phyloP scores from a whole-genome alignment of 495 filamentous ascomycete genomes.

The Annulohypoxylon bovei region DNA sequence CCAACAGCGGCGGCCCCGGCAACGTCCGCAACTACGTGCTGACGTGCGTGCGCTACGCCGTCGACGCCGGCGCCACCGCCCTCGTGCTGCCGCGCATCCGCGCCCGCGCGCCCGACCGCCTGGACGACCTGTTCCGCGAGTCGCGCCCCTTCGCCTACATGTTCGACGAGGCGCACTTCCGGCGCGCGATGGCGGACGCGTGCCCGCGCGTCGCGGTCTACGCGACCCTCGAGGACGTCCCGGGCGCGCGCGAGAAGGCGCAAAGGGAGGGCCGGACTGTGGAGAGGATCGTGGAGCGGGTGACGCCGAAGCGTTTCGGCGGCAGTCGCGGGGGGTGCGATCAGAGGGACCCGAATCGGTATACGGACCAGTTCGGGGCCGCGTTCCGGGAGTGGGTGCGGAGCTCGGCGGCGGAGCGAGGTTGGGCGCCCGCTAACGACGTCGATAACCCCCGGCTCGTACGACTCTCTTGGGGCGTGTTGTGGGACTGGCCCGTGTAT shows the following conservation, averaged over 20 bases:
- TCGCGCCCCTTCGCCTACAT: constrained; percentile 54
- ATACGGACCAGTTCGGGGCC: constrained; percentile 54
- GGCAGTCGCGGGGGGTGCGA: constrained; percentile 54
- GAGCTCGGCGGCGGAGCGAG: constrained; percentile 30
- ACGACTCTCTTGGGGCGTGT: constrained; percentile 57
- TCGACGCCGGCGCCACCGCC: constrained; percentile 59
- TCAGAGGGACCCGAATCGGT: constrained; percentile 54
- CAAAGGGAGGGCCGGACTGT: constrained; percentile 6
- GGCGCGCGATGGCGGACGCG: constrained; percentile 38
- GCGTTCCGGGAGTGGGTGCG: constrained; percentile 46
- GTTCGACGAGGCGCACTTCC: constrained; percentile 59
- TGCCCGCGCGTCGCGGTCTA: constrained; percentile 58
- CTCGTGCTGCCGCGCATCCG: constrained; percentile 57
- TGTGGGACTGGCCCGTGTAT: constrained; percentile 56
- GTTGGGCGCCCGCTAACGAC: constrained; percentile 27
- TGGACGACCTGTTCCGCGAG: constrained; percentile 44
- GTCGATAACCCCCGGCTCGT: constrained; percentile 47
- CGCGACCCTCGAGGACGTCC: constrained; percentile 49
- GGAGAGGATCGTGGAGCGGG: constrained; percentile 47
- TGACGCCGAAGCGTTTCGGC: constrained; percentile 56
- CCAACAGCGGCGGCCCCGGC: constrained; percentile 62
- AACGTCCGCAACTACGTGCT: constrained; percentile 65
- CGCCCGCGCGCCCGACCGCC: constrained; percentile 45
- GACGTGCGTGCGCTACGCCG: constrained; percentile 59
- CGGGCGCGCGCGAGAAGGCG: constrained; percentile 41